A percentile compares a stretch with the other conserved stretches of the same genome.
Conservation (phyloP, 805 yeast genomes). For the Metschnikowia henanensis region DNA sequence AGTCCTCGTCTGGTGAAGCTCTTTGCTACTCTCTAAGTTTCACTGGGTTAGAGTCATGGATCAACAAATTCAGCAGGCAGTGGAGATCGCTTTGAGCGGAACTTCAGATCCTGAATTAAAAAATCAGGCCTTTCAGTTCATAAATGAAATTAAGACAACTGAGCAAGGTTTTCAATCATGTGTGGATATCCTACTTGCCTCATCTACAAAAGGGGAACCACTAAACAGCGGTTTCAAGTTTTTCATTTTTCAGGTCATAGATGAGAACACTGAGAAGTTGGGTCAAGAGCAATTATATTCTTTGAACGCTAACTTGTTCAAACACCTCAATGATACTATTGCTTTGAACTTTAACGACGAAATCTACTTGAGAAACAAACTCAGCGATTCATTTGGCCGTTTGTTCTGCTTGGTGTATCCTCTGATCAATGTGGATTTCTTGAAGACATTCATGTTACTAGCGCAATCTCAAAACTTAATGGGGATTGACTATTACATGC, state of each 20-base stretch:
- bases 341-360: slow-evolving; percentile 24
- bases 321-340: slow-evolving; percentile 35
- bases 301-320: slow-evolving; percentile 50
- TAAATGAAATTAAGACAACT: slow-evolving; percentile 52
- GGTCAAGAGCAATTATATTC: slow-evolving; percentile 44
- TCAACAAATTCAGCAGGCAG: slow-evolving; percentile 84
- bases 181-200: slow-evolving; percentile 43
- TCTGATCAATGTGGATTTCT: slow-evolving; percentile 30
- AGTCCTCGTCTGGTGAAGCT: too few species aligned
- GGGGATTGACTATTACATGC: slow-evolving; percentile 63
- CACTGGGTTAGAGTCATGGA: slow-evolving; percentile 24
- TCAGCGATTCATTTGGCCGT: slow-evolving; percentile 33
- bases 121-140: slow-evolving; percentile 49
- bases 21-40: too few species aligned
- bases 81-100: slow-evolving; percentile 75
- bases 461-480: slow-evolving; percentile 20
- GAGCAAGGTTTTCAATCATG: slow-evolving; percentile 58
- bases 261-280: slow-evolving; percentile 50
- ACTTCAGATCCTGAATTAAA: slow-evolving; percentile 55
- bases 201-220: slow-evolving; percentile 14
- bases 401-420: slow-evolving; percentile 38
- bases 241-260: slow-evolving; percentile 70
- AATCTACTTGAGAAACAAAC: slow-evolving; percentile 36
- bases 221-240: slow-evolving; percentile 59
- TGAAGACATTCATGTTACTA: slow-evolving; percentile 30